phyloP scores from a whole-genome alignment of 495 filamentous ascomycete genomes.

The Talaromyces liani region DNA sequence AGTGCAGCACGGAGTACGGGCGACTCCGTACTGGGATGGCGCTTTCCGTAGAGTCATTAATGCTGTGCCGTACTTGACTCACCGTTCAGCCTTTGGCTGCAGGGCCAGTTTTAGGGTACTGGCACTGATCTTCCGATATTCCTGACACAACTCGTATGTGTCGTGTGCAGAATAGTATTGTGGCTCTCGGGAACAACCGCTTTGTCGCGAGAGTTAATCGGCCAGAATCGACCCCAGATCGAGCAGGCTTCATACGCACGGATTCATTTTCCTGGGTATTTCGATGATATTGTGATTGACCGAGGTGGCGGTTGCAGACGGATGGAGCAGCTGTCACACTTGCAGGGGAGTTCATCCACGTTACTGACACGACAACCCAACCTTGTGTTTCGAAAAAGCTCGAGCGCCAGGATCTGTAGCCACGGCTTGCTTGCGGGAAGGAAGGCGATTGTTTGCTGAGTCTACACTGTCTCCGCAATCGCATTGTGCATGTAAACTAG shows the following conservation, averaged over 20 bases:
- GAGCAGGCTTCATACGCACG: neutral
- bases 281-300: neutral
- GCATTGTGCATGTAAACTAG: constrained; percentile 3
- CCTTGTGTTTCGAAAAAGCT: neutral
- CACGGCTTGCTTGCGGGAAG: neutral
- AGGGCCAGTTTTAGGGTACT: neutral
- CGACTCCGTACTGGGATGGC: neutral
- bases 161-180: neutral
- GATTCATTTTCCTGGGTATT: neutral
- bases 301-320: neutral
- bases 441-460: neutral
- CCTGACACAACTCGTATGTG: neutral
- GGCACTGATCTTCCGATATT: neutral
- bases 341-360: neutral
- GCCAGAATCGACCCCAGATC: neutral
- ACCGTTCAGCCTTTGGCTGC: neutral
- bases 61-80: neutral
- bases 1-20: neutral
- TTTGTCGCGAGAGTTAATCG: neutral
- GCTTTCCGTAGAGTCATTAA: neutral
- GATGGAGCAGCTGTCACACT: neutral
- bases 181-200: neutral
- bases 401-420: neutral
- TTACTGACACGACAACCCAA: neutral
- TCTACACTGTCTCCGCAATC: neutral